Conservation (phyloP, 495 filamentous ascomycete genomes). For the Viridothelium virens region DNA sequence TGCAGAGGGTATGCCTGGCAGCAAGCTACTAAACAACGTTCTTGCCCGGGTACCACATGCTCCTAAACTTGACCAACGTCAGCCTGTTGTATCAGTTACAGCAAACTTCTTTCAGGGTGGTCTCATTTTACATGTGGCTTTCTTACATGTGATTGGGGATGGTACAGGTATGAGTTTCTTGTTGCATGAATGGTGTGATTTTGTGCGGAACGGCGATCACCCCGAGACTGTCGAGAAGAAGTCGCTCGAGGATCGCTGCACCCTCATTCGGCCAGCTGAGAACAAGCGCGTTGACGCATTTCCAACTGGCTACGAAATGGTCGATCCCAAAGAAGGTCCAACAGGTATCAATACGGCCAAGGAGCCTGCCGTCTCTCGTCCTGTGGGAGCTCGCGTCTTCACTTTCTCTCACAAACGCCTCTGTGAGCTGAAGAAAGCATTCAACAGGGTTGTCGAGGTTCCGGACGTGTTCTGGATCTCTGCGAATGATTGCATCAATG, state of each 20-base stretch:
- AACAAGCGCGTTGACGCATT: background rate
- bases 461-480: background rate
- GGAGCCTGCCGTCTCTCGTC: background rate
- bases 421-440: background rate
- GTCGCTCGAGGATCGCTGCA: background rate
- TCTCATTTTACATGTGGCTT: background rate
- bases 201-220: background rate
- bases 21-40: background rate
- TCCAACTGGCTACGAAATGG: background rate
- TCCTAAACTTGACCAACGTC: background rate
- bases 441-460: background rate
- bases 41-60: background rate
- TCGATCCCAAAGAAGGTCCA: background rate
- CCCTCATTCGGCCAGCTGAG: background rate
- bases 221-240: background rate
- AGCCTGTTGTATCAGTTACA: constrained; percentile 1
- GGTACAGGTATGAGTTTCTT: background rate
- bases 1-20: constrained; percentile 2
- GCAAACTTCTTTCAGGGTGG: constrained; percentile 1
- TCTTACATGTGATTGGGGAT: constrained; percentile 4
- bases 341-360: background rate
- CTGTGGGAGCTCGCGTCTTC: background rate
- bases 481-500: constrained; percentile 6
- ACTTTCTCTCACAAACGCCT: background rate
- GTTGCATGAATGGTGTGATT: background rate